These are phyloP conservation scores for Ilex asprella DNA, from an alignment of 257 asterid species.

Conservation along the genomic window DNA sequence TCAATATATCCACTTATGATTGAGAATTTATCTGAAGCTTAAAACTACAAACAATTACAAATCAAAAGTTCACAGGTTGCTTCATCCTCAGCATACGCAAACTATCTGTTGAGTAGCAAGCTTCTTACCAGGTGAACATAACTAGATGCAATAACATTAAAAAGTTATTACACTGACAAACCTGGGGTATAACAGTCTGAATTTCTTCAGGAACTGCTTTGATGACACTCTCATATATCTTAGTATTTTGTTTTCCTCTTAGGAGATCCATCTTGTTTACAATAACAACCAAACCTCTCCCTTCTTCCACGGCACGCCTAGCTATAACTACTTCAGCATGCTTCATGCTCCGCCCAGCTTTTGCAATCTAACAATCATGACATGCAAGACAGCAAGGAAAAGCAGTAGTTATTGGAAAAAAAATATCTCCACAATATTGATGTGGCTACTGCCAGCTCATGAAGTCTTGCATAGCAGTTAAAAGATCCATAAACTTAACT, in stretches of 20 bases:
- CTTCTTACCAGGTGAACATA: too few species aligned
- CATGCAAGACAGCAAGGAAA: background rate
- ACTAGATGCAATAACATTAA: too few species aligned
- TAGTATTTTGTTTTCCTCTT: conserved; percentile 45
- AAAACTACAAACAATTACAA: too few species aligned
- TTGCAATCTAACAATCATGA: conserved; percentile 50
- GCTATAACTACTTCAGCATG: conserved; percentile 97
- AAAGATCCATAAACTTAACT: too few species aligned
- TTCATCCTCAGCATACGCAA: too few species aligned
- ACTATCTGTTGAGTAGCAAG: too few species aligned
- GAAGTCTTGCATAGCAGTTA: too few species aligned
- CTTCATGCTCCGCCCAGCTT: conserved; percentile 71
- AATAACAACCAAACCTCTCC: conserved; percentile 79
- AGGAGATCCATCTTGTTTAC: conserved; percentile 93
- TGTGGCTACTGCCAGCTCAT: background rate
- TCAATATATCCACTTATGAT: too few species aligned
- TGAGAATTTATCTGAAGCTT: too few species aligned
- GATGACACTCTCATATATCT: conserved; percentile 46
- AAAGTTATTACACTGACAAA: conserved; percentile 11
- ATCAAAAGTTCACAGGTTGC: too few species aligned
- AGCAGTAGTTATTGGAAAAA: background rate
- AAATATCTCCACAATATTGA: background rate
- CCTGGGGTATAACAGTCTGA: conserved; percentile 94
- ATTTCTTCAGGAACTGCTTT: conserved; percentile 82
- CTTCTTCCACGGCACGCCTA: conserved; percentile 93